Conservation (phyloP, 768 basidiomycete species). For the Tulasnella sp. region DNA sequence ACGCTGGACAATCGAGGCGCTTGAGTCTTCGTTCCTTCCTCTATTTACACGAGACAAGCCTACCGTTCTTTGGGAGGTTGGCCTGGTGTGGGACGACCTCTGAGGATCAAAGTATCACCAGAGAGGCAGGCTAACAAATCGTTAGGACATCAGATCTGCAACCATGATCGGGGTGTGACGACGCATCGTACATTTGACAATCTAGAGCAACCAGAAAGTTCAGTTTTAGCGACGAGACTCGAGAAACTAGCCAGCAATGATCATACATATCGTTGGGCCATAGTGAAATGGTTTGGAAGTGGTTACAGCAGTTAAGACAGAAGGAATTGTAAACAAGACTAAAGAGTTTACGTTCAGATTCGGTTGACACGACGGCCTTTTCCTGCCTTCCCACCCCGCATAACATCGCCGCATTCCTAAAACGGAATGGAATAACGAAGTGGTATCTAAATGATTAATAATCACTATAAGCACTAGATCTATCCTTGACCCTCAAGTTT, state of each 20-base stretch:
- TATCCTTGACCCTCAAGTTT: constrained; percentile 21
- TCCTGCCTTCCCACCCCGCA: background rate
- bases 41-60: constrained; percentile 14
- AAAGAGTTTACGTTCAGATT: background rate
- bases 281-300: background rate
- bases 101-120: constrained; percentile 78
- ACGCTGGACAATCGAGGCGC: constrained; percentile 38
- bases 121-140: constrained; percentile 65
- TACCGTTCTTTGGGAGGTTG: constrained; percentile 87
- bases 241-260: background rate
- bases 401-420: background rate
- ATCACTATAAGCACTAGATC: background rate
- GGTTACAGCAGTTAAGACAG: background rate
- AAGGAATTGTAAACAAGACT: background rate
- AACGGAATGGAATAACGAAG: background rate
- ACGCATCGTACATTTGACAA: background rate
- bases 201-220: background rate
- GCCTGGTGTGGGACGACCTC: constrained; percentile 66
- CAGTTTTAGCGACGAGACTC: background rate
- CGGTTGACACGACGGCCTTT: background rate
- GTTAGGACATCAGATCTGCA: background rate
- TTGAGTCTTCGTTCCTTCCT: background rate
- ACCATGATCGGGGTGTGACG: background rate
- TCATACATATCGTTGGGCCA: background rate
- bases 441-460: background rate